Conservation (phyloP, 352 stramenopile genomes). For the Peronospora destructor region DNA sequence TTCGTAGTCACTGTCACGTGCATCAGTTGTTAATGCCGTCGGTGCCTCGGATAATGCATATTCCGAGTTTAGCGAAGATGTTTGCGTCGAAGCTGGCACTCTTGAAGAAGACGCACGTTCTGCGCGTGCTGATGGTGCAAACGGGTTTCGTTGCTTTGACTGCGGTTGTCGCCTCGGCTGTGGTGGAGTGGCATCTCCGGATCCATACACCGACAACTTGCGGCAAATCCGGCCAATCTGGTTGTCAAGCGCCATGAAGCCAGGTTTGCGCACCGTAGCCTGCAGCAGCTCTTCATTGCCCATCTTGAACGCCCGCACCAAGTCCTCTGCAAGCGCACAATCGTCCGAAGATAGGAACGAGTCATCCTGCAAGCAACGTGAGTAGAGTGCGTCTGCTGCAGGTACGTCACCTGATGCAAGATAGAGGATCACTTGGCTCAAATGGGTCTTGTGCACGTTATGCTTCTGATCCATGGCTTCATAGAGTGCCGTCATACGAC, state of each 20-base stretch:
- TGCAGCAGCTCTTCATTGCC: conserved; percentile 72
- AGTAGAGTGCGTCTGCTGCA: conserved; percentile 72
- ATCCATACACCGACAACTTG: conserved; percentile 59
- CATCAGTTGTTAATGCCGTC: conserved; percentile 11
- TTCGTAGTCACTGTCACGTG: conserved; percentile 33
- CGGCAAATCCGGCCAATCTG: conserved; percentile 61
- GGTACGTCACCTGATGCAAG: conserved; percentile 54
- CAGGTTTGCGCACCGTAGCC: conserved; percentile 62
- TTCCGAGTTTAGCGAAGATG: conserved; percentile 16
- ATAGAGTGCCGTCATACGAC: conserved; percentile 50
- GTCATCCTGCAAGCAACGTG: conserved; percentile 71
- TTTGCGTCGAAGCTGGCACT: conserved; percentile 13
- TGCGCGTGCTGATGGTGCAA: conserved; percentile 21
- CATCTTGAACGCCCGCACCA: conserved; percentile 72
- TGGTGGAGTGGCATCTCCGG: conserved; percentile 5
- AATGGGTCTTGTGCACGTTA: conserved; percentile 70
- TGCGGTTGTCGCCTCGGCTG: conserved; percentile 21
- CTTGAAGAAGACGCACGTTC: conserved; percentile 12
- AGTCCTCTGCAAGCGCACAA: conserved; percentile 64
- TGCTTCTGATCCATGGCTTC: conserved; percentile 52
- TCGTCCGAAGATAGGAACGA: conserved; percentile 67
- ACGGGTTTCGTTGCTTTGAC: conserved; percentile 26
- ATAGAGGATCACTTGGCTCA: conserved; percentile 62
- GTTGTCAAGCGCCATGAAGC: conserved; percentile 74
- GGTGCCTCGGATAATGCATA: conserved; percentile 23